Evolutionary conservation across 2,329 filamentous ascomycete species (phyloP), one percentile per base, ranked within the genome.

Genomic region (Paracorniculantispora psalliotae): DNA sequence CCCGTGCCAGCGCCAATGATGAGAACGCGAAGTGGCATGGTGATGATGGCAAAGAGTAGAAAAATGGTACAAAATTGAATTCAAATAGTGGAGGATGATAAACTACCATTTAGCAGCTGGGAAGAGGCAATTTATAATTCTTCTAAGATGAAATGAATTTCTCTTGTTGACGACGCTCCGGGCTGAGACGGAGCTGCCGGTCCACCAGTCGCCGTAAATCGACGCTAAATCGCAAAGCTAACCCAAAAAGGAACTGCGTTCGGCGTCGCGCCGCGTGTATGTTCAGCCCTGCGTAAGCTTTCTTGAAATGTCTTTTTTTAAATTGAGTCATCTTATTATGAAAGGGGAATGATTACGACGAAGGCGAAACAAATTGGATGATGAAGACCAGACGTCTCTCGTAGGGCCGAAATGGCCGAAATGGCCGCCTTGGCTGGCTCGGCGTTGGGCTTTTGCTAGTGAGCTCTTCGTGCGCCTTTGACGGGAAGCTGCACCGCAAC

Each of bases 1-100:
- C 49, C 63, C 1, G 63, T 55, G 50, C 63, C 63, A 21, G 58
- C 63, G 23, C 63, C 63, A 43, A 64, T 59, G 48, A 65, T 65
- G 54, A 63, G 44, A 33, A 63, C 48, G 37, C 61, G 57, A 4
- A 47, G 33, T 19, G 53, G 46, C 57, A 60, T 62, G 26, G 39
- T 53, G 30, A 30, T 15, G 10, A 37, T 37, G 12, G 33, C 12
- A 28, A 48, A 30, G 30, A n/a, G 9, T 26, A 19, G 17, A 4
- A 49, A 33, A 48, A 7, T 19, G 26, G 26, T 19, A 17, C 13
- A 25, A 19, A 25, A 19, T 23, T 25, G 30, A 39, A 13, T 46
- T 7, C 15, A 25, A 8, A 30, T 48, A 15, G 4, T 28, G 26
- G 17, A 19, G 10, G 21, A 3, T 37, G 33, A 12, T n/a, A 15